Base-by-base conservation (phyloP, 1,284 basidiomycete genomes). In the Moniliophthora roreri region DNA sequence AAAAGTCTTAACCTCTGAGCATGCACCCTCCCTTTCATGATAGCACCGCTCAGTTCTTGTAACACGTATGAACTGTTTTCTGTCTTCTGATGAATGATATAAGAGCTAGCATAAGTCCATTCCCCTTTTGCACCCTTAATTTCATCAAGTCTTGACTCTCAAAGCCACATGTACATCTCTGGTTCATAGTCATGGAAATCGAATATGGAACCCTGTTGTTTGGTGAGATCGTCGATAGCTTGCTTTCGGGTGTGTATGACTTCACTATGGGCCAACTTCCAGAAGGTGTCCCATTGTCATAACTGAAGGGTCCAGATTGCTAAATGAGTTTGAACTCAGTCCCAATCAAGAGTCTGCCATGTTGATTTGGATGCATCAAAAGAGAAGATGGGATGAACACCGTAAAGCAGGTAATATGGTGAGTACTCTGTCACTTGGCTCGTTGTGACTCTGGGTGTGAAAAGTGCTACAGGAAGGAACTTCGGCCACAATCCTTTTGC, bases 301-400 rank as follows among this genome's bases (percentile, higher is more conserved):
- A 61, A 50, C 34, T 59, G 55, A 18, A 41, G 16, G 18, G 23
- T 41, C 5, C 40, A 11, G 4, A 55, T 21, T 0, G 53, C 39
- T 0, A 63, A 35, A 0, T 52, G 56, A 10, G 36, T 53, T 42
- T 58, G 54, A 0, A 42, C 47, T 20, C 50, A 36, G 0, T 28
- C 8, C 20, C 58, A 63, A 5, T 48, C 54, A 26, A 50, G 24
- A 2, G 54, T 53, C n/a, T 60, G 7, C 46, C 57, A 62, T 5
- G 57, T 61, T 7, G 52, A 52, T 51, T 61, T 53, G 8, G 54
- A 39, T 13, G 61, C 20, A 39, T 63, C 60, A 36, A 63, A 58
- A 1, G 57, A 57, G n/a, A 63, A 51, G 7, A 63, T 24, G 1
- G 60, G 61, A 38, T 60, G 48, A 0, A 48, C 39, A n/a, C 50